A percentile compares a stretch with the other conserved stretches of the same genome.
Evolutionary conservation across 2,329 filamentous ascomycete genomes (phyloP).

Genomic region (Clathrospora elynae): DNA sequence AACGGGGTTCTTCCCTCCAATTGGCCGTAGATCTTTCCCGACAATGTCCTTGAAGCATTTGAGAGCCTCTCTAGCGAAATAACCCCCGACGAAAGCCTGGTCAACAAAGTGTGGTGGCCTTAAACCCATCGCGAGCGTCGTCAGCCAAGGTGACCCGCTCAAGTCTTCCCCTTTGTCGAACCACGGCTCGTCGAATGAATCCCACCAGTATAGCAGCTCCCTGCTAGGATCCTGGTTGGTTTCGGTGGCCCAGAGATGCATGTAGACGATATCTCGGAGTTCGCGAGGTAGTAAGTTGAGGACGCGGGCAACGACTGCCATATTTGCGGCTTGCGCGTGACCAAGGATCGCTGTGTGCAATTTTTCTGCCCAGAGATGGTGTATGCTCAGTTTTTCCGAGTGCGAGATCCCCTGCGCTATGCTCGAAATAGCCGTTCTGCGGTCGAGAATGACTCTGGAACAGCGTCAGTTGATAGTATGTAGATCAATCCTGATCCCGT

Average conservation of each 20-base stretch:
- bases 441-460: not conserved
- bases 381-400: not conserved
- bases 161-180: not conserved
- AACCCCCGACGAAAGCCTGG: slow-evolving; percentile 4
- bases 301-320: slow-evolving; percentile 4
- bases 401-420: not conserved
- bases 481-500: too few species aligned
- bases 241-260: slow-evolving; percentile 4
- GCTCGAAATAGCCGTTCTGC: not conserved
- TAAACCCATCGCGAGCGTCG: not conserved
- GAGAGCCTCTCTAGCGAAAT: slow-evolving; percentile 8
- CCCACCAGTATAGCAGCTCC: slow-evolving; percentile 12
- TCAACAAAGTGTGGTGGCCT: slow-evolving; percentile 14
- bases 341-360: slow-evolving; percentile 4
- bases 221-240: slow-evolving; percentile 1
- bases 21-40: slow-evolving; percentile 10
- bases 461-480: too few species aligned
- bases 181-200: slow-evolving; percentile 9
- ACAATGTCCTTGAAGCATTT: slow-evolving; percentile 3
- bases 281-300: slow-evolving; percentile 11
- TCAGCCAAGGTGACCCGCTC: not conserved
- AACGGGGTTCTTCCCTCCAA: slow-evolving; percentile 1
- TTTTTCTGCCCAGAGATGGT: slow-evolving; percentile 1
- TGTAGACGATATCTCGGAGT: slow-evolving; percentile 11
- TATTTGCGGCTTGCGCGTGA: slow-evolving; percentile 4